Base-by-base conservation (phyloP, 371 early-diverging fungal genomes). In the Mortierella sp. region DNA sequence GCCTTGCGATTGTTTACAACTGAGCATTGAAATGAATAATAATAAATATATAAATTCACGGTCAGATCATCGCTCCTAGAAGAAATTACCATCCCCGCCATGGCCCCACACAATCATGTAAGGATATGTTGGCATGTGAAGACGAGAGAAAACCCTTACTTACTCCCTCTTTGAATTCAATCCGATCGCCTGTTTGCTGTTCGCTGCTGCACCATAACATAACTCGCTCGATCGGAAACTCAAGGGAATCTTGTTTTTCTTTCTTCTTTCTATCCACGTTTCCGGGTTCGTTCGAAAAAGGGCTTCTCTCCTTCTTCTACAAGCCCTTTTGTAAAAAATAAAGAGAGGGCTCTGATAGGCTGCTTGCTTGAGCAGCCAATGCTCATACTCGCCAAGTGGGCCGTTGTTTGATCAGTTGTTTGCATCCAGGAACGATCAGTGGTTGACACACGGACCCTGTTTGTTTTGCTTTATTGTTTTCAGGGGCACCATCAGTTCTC, bases 101-200 rank as follows among this genome's bases (percentile, higher is more conserved):
- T 64, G 67, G 64, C 61, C 31, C 67, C 43, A 24, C 24, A 40
- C 21, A 67, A 67, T 21, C 11, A 26, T 26, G 4, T 26, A 57
- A 11, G 31, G 6, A 61, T 67, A 67, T 67, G 43, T 67, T 67
- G 43, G 67, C 67, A 67, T 67, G 67, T 67, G 67, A 67, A 61
- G 28, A 54, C 24, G 19, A 54, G n/a, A 19, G 21, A 64, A 14
- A 61, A 37, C 40, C 40, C 67, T 67, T 67, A 21, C 67, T 57
- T 57, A 21, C 54, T 54, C 24, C 40, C 24, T 8, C 9, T 10
- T 67, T 54, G n/a, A 67, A 37, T 67, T 37, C 43, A 67, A 67
- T 37, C 34, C 67, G 67, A 67, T 67, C 67, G 34, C 43, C 34
- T 54, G 54, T 54, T 54, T 54, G n/a, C 5, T 54, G 4, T 2